Percentiles rank a stretch among this genome's conserved stretches.
phyloP scores from a whole-genome alignment of 257 asterid species.

The Fraxinus anomala region DNA sequence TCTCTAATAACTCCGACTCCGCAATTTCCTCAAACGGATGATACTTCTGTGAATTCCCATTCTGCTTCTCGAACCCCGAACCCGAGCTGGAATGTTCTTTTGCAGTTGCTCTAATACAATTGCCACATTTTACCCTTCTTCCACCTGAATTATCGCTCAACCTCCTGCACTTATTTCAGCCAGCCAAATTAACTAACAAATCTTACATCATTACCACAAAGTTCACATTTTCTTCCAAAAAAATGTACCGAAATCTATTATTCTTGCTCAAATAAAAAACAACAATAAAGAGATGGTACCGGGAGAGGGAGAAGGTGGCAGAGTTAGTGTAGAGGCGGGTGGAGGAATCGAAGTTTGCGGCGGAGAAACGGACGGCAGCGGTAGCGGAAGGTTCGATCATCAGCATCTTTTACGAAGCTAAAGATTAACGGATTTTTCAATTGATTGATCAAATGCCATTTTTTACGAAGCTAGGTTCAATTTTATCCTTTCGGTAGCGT shows the following conservation, averaged over 20 bases:
- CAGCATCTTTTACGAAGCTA: slow-evolving; percentile 47
- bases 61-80: slow-evolving; percentile 74
- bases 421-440: neutral
- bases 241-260: neutral
- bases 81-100: slow-evolving; percentile 57
- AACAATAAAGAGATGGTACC: slow-evolving; percentile 33
- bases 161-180: slow-evolving; percentile 39
- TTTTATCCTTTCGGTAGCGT: neutral
- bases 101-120: slow-evolving; percentile 62
- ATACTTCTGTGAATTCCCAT: slow-evolving; percentile 89
- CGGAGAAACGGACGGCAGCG: slow-evolving; percentile 46
- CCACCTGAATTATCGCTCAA: slow-evolving; percentile 31
- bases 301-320: slow-evolving; percentile 42
- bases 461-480: neutral
- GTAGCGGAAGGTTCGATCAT: slow-evolving; percentile 61
- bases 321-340: slow-evolving; percentile 50
- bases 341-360: slow-evolving; percentile 44
- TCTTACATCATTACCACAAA: neutral
- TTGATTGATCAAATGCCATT: neutral
- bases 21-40: slow-evolving; percentile 94
- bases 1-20: slow-evolving; percentile 52
- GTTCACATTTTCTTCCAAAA: neutral
- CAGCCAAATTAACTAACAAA: neutral
- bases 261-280: neutral
- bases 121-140: slow-evolving; percentile 39